Conservation (phyloP, 2,329 filamentous ascomycete genomes). For the Alternaria sp. region DNA sequence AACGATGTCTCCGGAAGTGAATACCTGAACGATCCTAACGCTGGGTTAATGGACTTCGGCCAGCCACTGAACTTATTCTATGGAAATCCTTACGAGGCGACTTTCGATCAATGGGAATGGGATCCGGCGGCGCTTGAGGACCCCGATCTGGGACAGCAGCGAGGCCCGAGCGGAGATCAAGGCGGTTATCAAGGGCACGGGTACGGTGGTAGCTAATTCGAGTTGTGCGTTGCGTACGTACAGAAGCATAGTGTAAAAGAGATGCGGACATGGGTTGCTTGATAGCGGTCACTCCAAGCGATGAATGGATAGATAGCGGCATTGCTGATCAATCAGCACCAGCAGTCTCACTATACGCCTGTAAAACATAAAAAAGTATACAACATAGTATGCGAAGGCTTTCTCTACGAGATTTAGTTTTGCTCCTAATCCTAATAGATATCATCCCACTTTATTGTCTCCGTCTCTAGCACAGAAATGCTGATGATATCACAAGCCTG, state of each 20-base stretch:
- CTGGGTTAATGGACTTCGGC: neutral
- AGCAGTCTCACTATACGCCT: neutral
- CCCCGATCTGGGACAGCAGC: neutral
- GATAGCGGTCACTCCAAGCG: neutral
- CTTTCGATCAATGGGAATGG: conserved; percentile 22
- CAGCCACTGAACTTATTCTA: conserved; percentile 18
- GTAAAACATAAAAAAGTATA: neutral
- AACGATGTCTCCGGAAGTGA: neutral
- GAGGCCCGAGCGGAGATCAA: neutral
- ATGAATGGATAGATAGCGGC: neutral
- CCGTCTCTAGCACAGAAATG: neutral
- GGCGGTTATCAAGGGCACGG: neutral
- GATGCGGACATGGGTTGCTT: neutral
- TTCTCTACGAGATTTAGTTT: neutral
- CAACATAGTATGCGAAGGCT: neutral
- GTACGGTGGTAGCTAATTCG: neutral
- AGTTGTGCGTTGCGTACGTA: neutral
- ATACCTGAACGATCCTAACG: neutral
- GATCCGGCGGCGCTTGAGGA: conserved; percentile 2
- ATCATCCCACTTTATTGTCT: neutral
- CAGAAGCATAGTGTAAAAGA: neutral
- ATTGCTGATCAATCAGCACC: neutral
- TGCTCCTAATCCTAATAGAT: too few species aligned
- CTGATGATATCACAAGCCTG: neutral
- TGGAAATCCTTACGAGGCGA: conserved; percentile 22